Base-by-base conservation (phyloP, 23 red algal genomes). In the Cyanidiococcus yangmingshanensis region DNA sequence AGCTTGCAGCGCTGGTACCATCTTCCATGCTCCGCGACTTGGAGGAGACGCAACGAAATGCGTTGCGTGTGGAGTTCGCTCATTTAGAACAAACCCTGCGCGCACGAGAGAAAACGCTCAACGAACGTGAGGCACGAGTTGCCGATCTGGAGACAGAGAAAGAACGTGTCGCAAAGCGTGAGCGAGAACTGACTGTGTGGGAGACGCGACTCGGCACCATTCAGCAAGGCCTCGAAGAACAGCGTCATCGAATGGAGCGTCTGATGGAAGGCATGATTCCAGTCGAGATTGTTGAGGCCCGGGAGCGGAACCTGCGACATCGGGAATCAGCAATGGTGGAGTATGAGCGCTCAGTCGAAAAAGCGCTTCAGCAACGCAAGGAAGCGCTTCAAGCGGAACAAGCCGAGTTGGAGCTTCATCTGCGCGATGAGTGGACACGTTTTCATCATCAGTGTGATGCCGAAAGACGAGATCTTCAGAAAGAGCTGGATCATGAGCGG, bases 221-320 rank as follows among this genome's bases (percentile, higher is more conserved):
- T 7, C 45, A 54, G 45, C 45, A 21, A 7, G 21, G 12, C 45
- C 45, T 54, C 45, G 45, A 54, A 54, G 45, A 54, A 21, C 45
- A 54, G 45, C 45, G 45, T 54, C 12, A 15, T 54, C 45, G 45
- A 21, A 54, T 54, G 45, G 45, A 54, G 45, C 45, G 45, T 54
- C 45, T 54, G 12, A 54, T 71, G 32, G 16, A 35, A 29, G 63
- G 63, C 7, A 71, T 71, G 63, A 29, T 71, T 25, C 63, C 63
- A 3, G 32, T 71, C 7, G 63, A 71, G 63, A 7, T 71, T 25
- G 63, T 71, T 2, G 63, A 71, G 63, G 63, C 63, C 3, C 63
- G 63, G 7, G 63, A 71, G 63, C 63, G 63, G 16, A 71, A 30
- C 27, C 7, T 35, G n/a, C 63, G 32, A 35, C 63, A 71, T 35